Evolutionary conservation across 805 yeast genomes (phyloP), one percentile per base, ranked within the genome.

Genomic region (Saccharomycopsis capsularis): DNA sequence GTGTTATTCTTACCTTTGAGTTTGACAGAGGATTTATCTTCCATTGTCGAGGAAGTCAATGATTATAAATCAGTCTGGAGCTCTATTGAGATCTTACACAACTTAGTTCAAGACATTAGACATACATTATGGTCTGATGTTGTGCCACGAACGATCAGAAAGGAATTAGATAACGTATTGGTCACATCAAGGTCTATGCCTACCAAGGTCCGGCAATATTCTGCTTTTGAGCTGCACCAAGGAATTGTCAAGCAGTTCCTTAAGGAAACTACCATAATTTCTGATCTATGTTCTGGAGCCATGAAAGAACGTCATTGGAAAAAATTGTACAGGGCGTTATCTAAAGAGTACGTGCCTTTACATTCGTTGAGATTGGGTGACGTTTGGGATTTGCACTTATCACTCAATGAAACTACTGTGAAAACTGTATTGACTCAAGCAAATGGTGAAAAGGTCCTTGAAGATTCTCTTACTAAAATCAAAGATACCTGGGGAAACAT

Each of bases 231-330:
- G 53, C 72, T 73, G 18, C 68, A 82, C n/a, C 79, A 78, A 53
- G 60, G 59, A 6, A 53, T 55, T 1, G 60, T 84, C 6, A 75
- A 74, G 42, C 60, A 61, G 1, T 57, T 71, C 40, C 55, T 75
- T 13, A 65, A 69, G 48, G 58, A 70, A 25, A 60, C 66, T 35
- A 60, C 73, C 1, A 37, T 70, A 4, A 34, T 83, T 1, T 53
- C 61, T 2, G 75, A 73, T 3, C 63, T 87, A 48, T 76, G 73
- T 48, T 74, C 79, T 3, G 82, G 73, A 0, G 72, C 78, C 0
- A 62, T 90, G 53, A 75, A 75, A 47, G 71, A 70, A 0, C 68
- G 89, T 21, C 97, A 90, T 58, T 80, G 96, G 89, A 65, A 65
- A 16, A 53, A 58, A 7, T 60, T 82, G 2, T 75, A 75, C 54